phyloP scores from a whole-genome alignment of 2,329 filamentous ascomycete species.

The Daldinia sp. region DNA sequence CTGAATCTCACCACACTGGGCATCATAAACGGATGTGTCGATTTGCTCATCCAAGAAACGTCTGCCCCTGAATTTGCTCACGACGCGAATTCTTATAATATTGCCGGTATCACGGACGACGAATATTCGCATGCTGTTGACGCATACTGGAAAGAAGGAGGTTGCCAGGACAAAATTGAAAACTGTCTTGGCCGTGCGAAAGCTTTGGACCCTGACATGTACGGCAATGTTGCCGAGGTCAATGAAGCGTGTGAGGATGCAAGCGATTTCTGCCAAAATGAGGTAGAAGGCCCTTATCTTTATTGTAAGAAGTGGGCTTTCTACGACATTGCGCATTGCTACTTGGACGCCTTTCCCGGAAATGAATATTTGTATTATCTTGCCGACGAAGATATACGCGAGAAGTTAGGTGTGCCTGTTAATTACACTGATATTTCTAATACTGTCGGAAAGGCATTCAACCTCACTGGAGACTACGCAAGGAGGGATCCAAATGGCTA shows the following conservation, averaged over 20 bases:
- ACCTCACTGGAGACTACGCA: conserved; percentile 51
- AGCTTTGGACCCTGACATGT: conserved; percentile 61
- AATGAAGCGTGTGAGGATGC: conserved; percentile 59
- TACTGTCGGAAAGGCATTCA: conserved; percentile 55
- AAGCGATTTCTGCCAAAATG: conserved; percentile 58
- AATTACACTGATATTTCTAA: conserved; percentile 63
- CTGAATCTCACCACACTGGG: conserved; percentile 47
- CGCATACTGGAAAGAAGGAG: conserved; percentile 58
- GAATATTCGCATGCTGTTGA: conserved; percentile 53
- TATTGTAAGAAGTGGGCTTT: conserved; percentile 59
- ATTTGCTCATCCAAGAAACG: conserved; percentile 42
- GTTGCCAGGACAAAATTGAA: conserved; percentile 63
- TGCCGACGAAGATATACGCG: conserved; percentile 64
- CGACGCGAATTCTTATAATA: conserved; percentile 36
- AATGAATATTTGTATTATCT: conserved; percentile 65
- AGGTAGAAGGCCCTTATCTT: conserved; percentile 60
- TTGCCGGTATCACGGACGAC: conserved; percentile 21
- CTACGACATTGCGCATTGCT: conserved; percentile 66
- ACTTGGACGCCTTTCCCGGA: conserved; percentile 62
- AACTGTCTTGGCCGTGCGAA: conserved; percentile 60
- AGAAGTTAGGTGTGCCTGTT: conserved; percentile 65
- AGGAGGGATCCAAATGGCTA: conserved; percentile 41
- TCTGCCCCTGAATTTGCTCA: conserved; percentile 40
- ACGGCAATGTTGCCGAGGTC: conserved; percentile 55
- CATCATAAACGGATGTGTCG: conserved; percentile 48